Base-by-base conservation (phyloP, 768 basidiomycete species). In the Suillus ampliporus region DNA sequence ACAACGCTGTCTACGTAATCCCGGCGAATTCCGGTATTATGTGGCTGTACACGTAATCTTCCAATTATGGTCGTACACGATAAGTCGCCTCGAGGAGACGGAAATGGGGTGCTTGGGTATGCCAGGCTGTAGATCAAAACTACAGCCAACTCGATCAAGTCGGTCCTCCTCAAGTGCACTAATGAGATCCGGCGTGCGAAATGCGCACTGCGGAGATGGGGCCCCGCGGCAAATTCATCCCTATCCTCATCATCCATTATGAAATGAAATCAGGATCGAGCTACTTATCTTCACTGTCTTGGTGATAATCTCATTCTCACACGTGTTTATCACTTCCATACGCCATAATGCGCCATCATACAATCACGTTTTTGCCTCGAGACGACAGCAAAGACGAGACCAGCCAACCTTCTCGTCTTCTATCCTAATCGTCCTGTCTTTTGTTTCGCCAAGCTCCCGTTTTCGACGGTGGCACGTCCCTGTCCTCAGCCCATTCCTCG, bases 51-150 rank as follows among this genome's bases (percentile, higher is more conserved):
- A 23, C 21, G 9, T 40, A 56, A 56, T 56, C 54, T 40, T 26
- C 54, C 54, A 56, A 56, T 56, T 56, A 56, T 40, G 34, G 54
- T 4, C 15, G 2, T 9, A 21, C 28, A n/a, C 31, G 50, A 51
- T 51, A 54, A 37, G 35, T 54, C 8, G 10, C 53, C 53, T 54
- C 37, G 53, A 54, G 53, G 53, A 54, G 21, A 54, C 53, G 53
- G 35, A 54, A 54, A 54, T 38, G 53, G 53, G 37, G 35, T 37
- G 15, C 15, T 54, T 15, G 53, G 53, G 4, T 37, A 19, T n/a
- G 31, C 50, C 31, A 51, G 50, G 19, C 50, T 51, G n/a, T 6
- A n/a, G 11, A n/a, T 34, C 48, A 31, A 9, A 26, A 28, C 23
- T 10, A 50, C 26, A 50, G 28, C 28, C 19, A 13, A 5, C 50